These are phyloP conservation scores for Prunus mume DNA, from an alignment of 306 rosid species.

Conservation along the genomic window DNA sequence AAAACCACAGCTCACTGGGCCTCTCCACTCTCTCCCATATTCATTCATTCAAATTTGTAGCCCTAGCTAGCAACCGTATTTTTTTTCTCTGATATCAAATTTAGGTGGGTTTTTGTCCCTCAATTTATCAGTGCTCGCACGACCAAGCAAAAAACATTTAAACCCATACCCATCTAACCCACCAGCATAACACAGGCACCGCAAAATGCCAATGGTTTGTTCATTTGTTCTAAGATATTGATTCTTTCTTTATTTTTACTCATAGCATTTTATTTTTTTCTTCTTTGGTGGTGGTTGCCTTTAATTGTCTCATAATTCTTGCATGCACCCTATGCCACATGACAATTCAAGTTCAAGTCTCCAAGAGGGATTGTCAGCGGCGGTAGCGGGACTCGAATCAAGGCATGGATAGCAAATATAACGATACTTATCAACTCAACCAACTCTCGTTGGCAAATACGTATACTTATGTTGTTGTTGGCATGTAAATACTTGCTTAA, in stretches of 20 bases:
- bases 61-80: not conserved
- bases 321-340: not conserved
- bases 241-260: no score
- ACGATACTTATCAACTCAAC: no score
- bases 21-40: not conserved
- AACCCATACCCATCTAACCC: constrained; percentile 1
- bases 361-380: no score
- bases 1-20: not conserved
- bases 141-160: constrained; percentile 12
- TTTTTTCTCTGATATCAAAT: not conserved
- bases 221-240: not conserved
- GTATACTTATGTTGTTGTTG: no score
- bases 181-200: not conserved
- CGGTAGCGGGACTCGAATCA: no score
- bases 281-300: not conserved
- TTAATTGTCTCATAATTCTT: constrained; percentile 3
- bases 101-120: constrained; percentile 4
- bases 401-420: no score
- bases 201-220: not conserved
- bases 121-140: not conserved
- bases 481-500: no score
- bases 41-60: not conserved
- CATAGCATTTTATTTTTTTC: not conserved
- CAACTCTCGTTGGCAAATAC: no score
- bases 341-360: not conserved